phyloP scores from a whole-genome alignment of 345 rosid species.

The Kernera saxatilis region DNA sequence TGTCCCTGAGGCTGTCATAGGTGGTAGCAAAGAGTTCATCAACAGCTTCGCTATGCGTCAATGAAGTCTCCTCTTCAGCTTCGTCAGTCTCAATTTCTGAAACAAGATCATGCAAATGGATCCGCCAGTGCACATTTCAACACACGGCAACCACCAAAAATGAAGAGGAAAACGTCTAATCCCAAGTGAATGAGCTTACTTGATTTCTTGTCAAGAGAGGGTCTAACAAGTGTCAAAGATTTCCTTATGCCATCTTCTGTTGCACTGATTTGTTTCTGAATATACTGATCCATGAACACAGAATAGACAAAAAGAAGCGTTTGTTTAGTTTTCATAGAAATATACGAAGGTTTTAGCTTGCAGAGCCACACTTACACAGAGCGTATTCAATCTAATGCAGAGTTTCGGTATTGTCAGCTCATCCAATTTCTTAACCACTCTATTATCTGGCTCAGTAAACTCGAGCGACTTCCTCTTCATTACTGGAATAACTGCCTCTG shows the following conservation, averaged over 20 bases:
- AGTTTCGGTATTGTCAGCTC: slow-evolving; percentile 68
- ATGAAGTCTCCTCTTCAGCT: slow-evolving; percentile 41
- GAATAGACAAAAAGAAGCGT: not conserved
- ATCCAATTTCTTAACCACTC: slow-evolving; percentile 46
- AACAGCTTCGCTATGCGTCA: slow-evolving; percentile 57
- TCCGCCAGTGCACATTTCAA: not conserved
- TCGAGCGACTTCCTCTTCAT: slow-evolving; percentile 59
- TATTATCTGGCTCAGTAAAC: slow-evolving; percentile 44
- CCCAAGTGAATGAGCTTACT: slow-evolving; percentile 17
- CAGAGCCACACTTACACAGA: slow-evolving; percentile 52
- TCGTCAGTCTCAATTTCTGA: slow-evolving; percentile 39
- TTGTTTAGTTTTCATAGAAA: not conserved
- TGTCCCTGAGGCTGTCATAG: slow-evolving; percentile 60
- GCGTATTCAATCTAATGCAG: slow-evolving; percentile 84
- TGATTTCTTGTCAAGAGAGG: slow-evolving; percentile 33
- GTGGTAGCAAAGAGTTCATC: slow-evolving; percentile 84
- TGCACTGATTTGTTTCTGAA: slow-evolving; percentile 60
- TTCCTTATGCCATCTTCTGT: slow-evolving; percentile 77
- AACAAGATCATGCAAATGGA: slow-evolving; percentile 2
- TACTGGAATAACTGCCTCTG: slow-evolving; percentile 54
- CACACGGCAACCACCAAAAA: not conserved
- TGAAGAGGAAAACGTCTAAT: slow-evolving; percentile 31
- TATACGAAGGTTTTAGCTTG: slow-evolving; percentile 11
- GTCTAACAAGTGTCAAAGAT: slow-evolving; percentile 55
- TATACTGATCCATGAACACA: slow-evolving; percentile 51